Base-by-base conservation (phyloP, 2,329 filamentous ascomycete species). In the Colletotrichum eremochloae region DNA sequence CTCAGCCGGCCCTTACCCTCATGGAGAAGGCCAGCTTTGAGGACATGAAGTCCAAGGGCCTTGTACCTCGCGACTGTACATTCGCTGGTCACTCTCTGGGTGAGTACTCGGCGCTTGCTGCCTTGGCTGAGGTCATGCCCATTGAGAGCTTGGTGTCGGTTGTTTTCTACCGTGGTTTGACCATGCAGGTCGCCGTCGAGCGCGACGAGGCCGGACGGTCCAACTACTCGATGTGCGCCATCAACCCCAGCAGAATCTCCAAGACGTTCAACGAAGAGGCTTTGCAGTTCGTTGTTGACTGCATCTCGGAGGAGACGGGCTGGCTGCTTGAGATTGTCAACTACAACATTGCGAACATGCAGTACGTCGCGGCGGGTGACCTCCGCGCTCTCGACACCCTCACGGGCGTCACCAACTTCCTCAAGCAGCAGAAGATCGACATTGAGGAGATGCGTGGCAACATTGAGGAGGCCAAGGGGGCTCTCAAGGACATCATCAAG, bases 11-110 rank as follows among this genome's bases (percentile, higher is more conserved):
- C 63, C 87, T 99, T 77, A 99, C 96, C 0, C 89, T 99, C 62
- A 99, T 99, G 97, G 96, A 99, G 88, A 99, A 99, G 90, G 96
- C 96, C 72, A 97, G 94, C 78, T 99, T 99, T 78, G 96, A 98
- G 84, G 97, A 99, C 82, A 98, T 99, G 96, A 94, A 94, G 80
- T 90, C 95, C 78, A 98, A 97, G 89, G 96, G 97, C 74, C 90
- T 99, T 44, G 96, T 99, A 42, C 95, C 97, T 78, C 90, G 94
- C 72, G 96, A 98, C 86, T 98, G 94, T 89, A 97, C 93, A 76
- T 99, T 99, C 81, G 96, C 96, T 18, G 96, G 96, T 76, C 96
- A 99, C 87, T 99, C 97, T 0, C 91, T 99, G 31, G 96, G 96
- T 83, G 96, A 99, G 86, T 99, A 99, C 87, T 98, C 95, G 74